Conservation (phyloP, 2,329 filamentous ascomycete species). For the Colletotrichum falcatum region DNA sequence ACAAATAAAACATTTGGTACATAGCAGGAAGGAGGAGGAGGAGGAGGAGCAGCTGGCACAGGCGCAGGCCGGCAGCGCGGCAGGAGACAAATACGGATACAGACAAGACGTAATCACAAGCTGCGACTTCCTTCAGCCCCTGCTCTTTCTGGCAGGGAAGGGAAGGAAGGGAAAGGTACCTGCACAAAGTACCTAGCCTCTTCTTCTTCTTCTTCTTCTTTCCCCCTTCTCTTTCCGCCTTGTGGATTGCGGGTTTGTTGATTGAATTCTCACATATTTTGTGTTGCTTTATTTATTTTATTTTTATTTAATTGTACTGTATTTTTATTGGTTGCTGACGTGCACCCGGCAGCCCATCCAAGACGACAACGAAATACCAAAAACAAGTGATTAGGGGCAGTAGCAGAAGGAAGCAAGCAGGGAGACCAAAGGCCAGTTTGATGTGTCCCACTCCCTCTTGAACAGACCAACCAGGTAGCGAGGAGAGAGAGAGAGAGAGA, state of each 20-base stretch:
- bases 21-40: background rate
- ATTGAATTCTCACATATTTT: background rate
- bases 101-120: background rate
- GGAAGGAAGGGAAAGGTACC: no score
- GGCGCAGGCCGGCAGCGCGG: background rate
- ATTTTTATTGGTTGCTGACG: background rate
- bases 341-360: background rate
- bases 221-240: background rate
- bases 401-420: background rate
- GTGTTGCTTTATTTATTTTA: background rate
- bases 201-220: background rate
- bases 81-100: background rate
- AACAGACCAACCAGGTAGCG: background rate
- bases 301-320: background rate
- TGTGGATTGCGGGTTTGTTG: background rate
- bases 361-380: background rate
- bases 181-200: conserved; percentile 5
- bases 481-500: background rate
- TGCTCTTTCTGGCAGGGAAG: conserved; percentile 6
- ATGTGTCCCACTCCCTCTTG: background rate
- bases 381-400: background rate
- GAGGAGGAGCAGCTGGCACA: background rate
- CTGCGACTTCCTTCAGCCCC: background rate
- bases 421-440: background rate
- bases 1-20: conserved; percentile 17